A percentile compares a stretch with the other conserved stretches of the same genome.
These are phyloP conservation scores for Hordeum pubiflorum DNA, from an alignment of 202 grass and related monocot species.

Conservation along the genomic window DNA sequence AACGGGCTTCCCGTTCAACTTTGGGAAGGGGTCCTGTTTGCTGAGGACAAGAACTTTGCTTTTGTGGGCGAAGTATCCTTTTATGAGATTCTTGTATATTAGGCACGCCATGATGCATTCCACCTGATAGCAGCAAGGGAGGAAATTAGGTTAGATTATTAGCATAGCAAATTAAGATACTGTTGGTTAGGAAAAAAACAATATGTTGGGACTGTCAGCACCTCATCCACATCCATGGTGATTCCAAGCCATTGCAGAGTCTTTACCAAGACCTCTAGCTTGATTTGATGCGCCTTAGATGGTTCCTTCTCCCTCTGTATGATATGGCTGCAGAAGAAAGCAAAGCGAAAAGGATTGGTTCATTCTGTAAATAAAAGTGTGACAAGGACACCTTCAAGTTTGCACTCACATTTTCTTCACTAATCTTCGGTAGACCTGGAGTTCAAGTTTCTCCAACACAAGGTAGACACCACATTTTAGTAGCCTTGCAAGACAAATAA, in stretches of 20 bases:
- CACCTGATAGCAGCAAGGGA: slow-evolving; percentile 36
- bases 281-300: slow-evolving; percentile 86
- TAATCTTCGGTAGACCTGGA: slow-evolving; percentile 88
- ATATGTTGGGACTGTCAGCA: not conserved
- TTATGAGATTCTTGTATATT: slow-evolving; percentile 87
- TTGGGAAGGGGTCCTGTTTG: slow-evolving; percentile 93
- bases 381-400: not conserved
- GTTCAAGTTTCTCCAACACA: slow-evolving; percentile 93
- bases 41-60: slow-evolving; percentile 94
- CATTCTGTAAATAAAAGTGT: not conserved
- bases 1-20: slow-evolving; percentile 77
- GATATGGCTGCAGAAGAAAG: slow-evolving; percentile 44
- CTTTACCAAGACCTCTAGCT: slow-evolving; percentile 65
- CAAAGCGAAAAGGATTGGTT: not conserved
- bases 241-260: slow-evolving; percentile 89
- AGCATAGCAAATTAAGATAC: not conserved
- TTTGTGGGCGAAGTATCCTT: slow-evolving; percentile 91
- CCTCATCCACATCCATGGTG: slow-evolving; percentile 85
- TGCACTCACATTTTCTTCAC: slow-evolving; percentile 92
- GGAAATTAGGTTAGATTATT: not conserved
- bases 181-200: not conserved
- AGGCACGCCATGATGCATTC: slow-evolving; percentile 84
- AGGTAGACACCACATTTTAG: slow-evolving; percentile 96
- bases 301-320: slow-evolving; percentile 87
- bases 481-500: slow-evolving; percentile 51